Evolutionary conservation across 345 rosid genomes (phyloP).

Genomic region (Camelina hispida): DNA sequence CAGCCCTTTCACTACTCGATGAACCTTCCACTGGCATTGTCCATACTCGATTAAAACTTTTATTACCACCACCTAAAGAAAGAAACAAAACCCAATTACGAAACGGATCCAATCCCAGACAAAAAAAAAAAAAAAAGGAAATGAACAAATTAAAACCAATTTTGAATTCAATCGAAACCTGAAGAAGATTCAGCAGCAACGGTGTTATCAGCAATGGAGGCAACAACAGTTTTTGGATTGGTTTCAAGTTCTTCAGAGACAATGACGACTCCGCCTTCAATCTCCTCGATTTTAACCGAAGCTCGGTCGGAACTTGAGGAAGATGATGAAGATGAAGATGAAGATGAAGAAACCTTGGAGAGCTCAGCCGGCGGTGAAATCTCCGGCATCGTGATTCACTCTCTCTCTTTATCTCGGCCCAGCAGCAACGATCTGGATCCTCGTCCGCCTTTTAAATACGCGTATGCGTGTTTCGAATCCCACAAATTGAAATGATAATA

Average conservation of each 20-base stretch:
- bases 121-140: conserved; percentile 6
- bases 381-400: conserved; percentile 51
- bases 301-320: conserved; percentile 51
- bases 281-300: conserved; percentile 52
- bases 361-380: conserved; percentile 50
- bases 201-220: conserved; percentile 47
- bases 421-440: conserved; percentile 57
- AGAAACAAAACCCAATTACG: conserved; percentile 3
- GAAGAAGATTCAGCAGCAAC: conserved; percentile 49
- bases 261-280: conserved; percentile 44
- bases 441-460: background rate
- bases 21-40: conserved; percentile 45
- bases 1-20: conserved; percentile 43
- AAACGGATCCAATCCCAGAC: conserved; percentile 8
- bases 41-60: conserved; percentile 49
- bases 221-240: conserved; percentile 41
- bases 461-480: conserved; percentile 46
- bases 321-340: conserved; percentile 47
- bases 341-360: conserved; percentile 36
- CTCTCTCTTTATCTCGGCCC: conserved; percentile 13
- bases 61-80: conserved; percentile 45
- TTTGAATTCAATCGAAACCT: conserved; percentile 37
- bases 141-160: no score
- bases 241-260: conserved; percentile 44
- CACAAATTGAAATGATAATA: conserved; percentile 16